phyloP scores from a whole-genome alignment of 179 eudicot genomes.

The Dionaea muscipula region DNA sequence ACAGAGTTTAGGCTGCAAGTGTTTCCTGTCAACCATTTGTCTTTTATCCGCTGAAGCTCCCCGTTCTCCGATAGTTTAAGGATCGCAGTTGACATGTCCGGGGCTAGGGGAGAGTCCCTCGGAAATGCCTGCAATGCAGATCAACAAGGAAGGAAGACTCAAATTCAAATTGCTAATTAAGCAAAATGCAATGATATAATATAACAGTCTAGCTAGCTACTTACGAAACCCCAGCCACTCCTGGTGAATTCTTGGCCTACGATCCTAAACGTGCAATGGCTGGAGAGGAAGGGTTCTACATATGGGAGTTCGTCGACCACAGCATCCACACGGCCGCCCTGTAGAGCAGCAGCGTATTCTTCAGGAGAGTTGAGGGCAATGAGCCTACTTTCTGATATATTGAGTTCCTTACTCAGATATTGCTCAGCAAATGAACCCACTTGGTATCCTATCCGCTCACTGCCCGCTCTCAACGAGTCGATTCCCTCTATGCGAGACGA shows the following conservation, averaged over 20 bases:
- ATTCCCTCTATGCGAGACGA: constrained; percentile 39
- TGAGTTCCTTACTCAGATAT: constrained; percentile 26
- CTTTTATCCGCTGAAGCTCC: constrained; percentile 41
- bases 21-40: constrained; percentile 35
- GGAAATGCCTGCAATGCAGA: constrained; percentile 43
- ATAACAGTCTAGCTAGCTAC: neutral
- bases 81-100: constrained; percentile 37
- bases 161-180: too few relatives aligned
- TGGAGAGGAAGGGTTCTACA: constrained; percentile 34
- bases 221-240: constrained; percentile 53
- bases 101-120: constrained; percentile 37
- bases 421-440: constrained; percentile 34
- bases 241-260: constrained; percentile 41
- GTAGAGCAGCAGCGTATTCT: constrained; percentile 31
- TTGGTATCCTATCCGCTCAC: constrained; percentile 31
- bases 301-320: constrained; percentile 40
- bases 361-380: constrained; percentile 30
- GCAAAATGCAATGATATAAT: neutral
- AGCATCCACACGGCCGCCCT: constrained; percentile 29
- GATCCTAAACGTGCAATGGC: constrained; percentile 28
- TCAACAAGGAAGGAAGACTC: too few relatives aligned
- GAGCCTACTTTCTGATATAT: constrained; percentile 35
- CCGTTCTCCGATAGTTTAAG: constrained; percentile 36
- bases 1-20: constrained; percentile 24
- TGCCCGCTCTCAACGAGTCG: constrained; percentile 20